A percentile compares a stretch with the other conserved stretches of the same genome.
These are phyloP conservation scores for Pseudozyma pruni DNA, from an alignment of 1,284 basidiomycete genomes.

Conservation along the genomic window DNA sequence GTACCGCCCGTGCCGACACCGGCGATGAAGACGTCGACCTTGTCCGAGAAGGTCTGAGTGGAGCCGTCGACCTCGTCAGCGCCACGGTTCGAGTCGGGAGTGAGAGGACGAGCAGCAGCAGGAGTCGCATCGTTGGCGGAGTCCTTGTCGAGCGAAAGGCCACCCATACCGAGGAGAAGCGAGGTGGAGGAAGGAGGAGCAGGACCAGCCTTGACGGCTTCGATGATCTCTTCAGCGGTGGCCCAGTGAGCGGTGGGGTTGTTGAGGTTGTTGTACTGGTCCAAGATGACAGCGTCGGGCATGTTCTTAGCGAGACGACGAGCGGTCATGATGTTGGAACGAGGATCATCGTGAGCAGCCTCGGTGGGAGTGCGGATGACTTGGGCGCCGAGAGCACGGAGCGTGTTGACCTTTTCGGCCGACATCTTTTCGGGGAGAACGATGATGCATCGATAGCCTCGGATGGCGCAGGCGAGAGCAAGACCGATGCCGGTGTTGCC, in stretches of 20 bases:
- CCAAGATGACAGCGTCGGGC: slow-evolving; percentile 86
- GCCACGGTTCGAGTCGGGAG: slow-evolving; percentile 48
- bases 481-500: slow-evolving; percentile 85
- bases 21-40: slow-evolving; percentile 84
- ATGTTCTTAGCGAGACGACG: slow-evolving; percentile 80
- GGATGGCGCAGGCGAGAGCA: slow-evolving; percentile 84
- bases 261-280: slow-evolving; percentile 80
- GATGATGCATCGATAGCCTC: slow-evolving; percentile 84
- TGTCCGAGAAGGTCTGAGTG: slow-evolving; percentile 25
- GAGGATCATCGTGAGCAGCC: slow-evolving; percentile 83
- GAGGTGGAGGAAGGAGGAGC: slow-evolving; percentile 57
- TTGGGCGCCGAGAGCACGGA: slow-evolving; percentile 90
- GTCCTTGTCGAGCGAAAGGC: slow-evolving; percentile 67
- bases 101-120: slow-evolving; percentile 35
- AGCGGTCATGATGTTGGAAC: slow-evolving; percentile 90
- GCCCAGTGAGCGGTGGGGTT: slow-evolving; percentile 69
- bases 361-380: slow-evolving; percentile 94
- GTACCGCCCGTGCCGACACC: slow-evolving; percentile 96
- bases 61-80: slow-evolving; percentile 35
- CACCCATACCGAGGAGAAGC: slow-evolving; percentile 55
- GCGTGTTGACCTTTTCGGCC: slow-evolving; percentile 89
- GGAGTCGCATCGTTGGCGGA: slow-evolving; percentile 14
- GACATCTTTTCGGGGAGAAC: slow-evolving; percentile 95
- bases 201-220: slow-evolving; percentile 76
- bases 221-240: slow-evolving; percentile 69